Base-by-base conservation (phyloP, 352 stramenopile species). In the Pythium aphanidermatum region DNA sequence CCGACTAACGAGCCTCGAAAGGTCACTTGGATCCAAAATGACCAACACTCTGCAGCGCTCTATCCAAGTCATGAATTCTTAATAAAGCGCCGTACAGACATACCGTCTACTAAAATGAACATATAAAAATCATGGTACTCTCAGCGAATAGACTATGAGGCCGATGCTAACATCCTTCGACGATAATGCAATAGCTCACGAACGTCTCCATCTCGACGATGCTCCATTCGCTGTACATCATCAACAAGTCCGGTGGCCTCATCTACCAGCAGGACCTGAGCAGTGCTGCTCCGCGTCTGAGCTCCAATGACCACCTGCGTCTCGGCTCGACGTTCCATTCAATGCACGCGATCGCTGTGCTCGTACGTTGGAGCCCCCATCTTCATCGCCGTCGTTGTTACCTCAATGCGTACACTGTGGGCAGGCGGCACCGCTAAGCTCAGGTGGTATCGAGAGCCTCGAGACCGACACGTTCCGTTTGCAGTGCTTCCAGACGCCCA, bases 301-400 rank as follows among this genome's bases (percentile, higher is more conserved):
- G 63, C 45, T 87, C 78, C 31, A 97, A 97, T 58, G 91, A 97
- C 53, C 91, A 92, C 58, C 64, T 97, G 36, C 76, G 89, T 33
- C 65, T 97, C 31, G 91, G 86, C n/a, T 97, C 91, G 11, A 97
- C 89, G 12, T 97, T 97, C 65, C 91, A 97, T 65, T 92, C 80
- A 48, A 92, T 97, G 70, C 86, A 97, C 63, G 89, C 85, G 25
- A 97, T 97, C 62, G 83, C 88, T 13, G 78, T 82, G 32, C 58
- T 95, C 39, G 67, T 77, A 52, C 50, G 48, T 62, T 8, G n/a
- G n/a, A n/a, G n/a, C 32, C 19, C 5, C 9, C 14, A n/a, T n/a
- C n/a, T n/a, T n/a, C n/a, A n/a, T n/a, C n/a, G 3, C 25, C 12
- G 11, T 14, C 12, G 0, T 19, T 47, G 1, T 39, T 34, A 20